Evolutionary conservation across 371 early-diverging fungal species (phyloP).

Genomic region (Mortierella sp.): DNA sequence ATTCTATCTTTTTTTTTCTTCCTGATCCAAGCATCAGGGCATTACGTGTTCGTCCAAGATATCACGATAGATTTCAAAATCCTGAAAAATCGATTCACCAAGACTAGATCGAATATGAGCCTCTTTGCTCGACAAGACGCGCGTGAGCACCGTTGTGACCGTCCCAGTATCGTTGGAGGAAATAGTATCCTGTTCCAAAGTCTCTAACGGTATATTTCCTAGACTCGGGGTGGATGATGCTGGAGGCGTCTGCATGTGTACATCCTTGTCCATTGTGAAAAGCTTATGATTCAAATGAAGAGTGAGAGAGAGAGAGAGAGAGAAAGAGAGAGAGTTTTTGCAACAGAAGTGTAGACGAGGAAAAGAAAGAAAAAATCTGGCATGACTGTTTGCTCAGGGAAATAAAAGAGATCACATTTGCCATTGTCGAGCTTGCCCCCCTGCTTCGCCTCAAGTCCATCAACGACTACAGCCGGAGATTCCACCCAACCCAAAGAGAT

Average conservation of each 20-base stretch:
- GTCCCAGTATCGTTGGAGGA: not conserved
- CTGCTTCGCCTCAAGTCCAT: not conserved
- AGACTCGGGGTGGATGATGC: not conserved
- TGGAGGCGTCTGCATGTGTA: constrained; percentile 39
- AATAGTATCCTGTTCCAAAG: not conserved
- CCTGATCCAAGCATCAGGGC: not conserved
- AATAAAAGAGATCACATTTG: not conserved
- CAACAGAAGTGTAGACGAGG: not conserved
- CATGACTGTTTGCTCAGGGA: constrained; percentile 14
- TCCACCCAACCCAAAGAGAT: not conserved
- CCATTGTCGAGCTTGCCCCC: not conserved
- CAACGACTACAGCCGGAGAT: constrained; percentile 12
- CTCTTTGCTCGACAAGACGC: no score
- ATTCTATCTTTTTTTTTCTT: not conserved
- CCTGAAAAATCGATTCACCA: constrained; percentile 26
- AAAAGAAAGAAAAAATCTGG: constrained; percentile 3
- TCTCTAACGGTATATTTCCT: not conserved
- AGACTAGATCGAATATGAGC: constrained; percentile 16
- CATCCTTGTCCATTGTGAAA: constrained; percentile 9
- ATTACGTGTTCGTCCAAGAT: constrained; percentile 50
- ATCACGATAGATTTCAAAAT: constrained; percentile 40
- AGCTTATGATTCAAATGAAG: constrained; percentile 15
- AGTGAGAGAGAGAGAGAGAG: no score
- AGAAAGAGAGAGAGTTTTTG: not conserved
- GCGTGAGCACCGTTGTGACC: not conserved